These are phyloP conservation scores for Candida frijolesensis DNA, from an alignment of 1,139 yeast genomes.

Conservation along the genomic window DNA sequence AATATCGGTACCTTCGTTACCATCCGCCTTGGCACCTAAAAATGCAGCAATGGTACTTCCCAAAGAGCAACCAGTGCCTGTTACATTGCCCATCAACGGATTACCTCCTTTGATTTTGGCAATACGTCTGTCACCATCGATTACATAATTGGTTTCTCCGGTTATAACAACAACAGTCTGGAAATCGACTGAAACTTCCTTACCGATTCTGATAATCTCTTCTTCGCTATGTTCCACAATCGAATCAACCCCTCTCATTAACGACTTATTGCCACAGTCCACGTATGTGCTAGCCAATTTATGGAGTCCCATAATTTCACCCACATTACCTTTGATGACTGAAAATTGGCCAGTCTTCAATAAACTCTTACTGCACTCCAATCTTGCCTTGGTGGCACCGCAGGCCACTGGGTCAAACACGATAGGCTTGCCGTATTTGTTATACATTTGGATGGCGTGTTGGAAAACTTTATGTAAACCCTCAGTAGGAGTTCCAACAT, in stretches of 20 bases:
- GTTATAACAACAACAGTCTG: conserved; percentile 75
- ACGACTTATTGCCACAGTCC: conserved; percentile 33
- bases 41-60: conserved; percentile 74
- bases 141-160: conserved; percentile 36
- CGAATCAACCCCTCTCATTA: conserved; percentile 81
- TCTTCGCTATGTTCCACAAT: conserved; percentile 34
- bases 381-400: conserved; percentile 73
- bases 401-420: conserved; percentile 92
- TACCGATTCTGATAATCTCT: conserved; percentile 42
- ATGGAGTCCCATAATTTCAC: conserved; percentile 64
- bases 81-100: conserved; percentile 67
- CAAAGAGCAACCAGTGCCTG: conserved; percentile 87
- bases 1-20: conserved; percentile 22
- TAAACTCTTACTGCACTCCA: conserved; percentile 47
- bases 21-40: conserved; percentile 48
- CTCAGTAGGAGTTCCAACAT: conserved; percentile 73
- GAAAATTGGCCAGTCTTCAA: conserved; percentile 62
- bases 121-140: conserved; percentile 19
- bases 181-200: conserved; percentile 54
- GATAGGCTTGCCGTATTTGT: conserved; percentile 57
- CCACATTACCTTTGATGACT: conserved; percentile 84
- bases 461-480: conserved; percentile 46
- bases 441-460: conserved; percentile 62
- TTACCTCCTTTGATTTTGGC: conserved; percentile 58
- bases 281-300: conserved; percentile 30